Percentiles rank a stretch among this genome's conserved stretches.
Conservation (phyloP, 2,329 filamentous ascomycete species). For the Metarhizium brunneum region DNA sequence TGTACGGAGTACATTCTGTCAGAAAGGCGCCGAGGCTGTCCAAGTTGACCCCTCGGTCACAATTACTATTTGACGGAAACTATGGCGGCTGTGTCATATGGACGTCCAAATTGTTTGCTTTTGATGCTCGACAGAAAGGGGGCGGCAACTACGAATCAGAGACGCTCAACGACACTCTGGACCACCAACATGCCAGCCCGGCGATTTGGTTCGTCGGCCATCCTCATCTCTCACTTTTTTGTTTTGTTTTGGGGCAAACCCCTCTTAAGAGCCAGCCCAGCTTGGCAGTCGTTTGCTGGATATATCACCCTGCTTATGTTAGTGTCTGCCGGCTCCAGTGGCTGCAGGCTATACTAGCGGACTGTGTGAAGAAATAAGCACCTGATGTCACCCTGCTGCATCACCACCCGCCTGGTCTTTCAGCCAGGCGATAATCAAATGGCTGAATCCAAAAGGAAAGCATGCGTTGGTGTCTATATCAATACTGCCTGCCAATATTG, state of each 20-base stretch:
- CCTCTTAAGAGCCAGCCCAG: neutral
- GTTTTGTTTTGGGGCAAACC: slow-evolving; percentile 1
- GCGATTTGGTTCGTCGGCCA: slow-evolving; percentile 7
- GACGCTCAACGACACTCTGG: slow-evolving; percentile 4
- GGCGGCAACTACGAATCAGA: slow-evolving; percentile 1
- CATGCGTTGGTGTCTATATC: neutral
- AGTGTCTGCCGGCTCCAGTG: neutral
- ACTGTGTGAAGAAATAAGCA: neutral
- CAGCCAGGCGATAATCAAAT: neutral
- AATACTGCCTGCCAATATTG: neutral
- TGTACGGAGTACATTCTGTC: no score
- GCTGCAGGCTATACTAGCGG: neutral
- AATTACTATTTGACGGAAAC: neutral
- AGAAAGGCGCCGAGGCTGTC: no score
- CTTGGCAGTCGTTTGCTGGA: neutral
- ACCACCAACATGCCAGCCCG: slow-evolving; percentile 11
- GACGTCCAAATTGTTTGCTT: neutral
- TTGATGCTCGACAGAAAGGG: neutral
- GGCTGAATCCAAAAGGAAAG: neutral
- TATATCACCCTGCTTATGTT: neutral
- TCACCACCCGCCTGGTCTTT: neutral
- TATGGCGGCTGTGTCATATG: neutral
- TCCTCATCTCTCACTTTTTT: slow-evolving; percentile 11
- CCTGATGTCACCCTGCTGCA: neutral
- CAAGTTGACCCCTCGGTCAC: neutral